Evolutionary conservation across 305 asterid genomes (phyloP).

Genomic region (Striga hermonthica): DNA sequence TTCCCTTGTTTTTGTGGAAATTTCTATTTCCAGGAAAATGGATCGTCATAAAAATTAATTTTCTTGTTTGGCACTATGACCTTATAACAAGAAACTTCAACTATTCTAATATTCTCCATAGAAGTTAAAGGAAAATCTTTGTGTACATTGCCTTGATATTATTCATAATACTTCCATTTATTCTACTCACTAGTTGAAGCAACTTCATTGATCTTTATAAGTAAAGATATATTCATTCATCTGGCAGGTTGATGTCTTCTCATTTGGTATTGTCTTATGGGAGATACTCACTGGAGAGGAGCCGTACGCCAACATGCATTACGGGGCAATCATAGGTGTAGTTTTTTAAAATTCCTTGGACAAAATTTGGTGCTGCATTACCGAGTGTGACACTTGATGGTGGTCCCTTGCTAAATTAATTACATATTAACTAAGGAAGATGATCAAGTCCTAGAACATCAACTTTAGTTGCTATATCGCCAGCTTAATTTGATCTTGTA

Average conservation of each 20-base stretch:
- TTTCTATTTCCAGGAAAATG: too few relatives aligned
- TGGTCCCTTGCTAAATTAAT: too few relatives aligned
- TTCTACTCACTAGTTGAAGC: neutral
- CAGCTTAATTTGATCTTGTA: too few relatives aligned
- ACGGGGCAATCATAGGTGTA: slow-evolving; percentile 85
- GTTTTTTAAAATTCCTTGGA: slow-evolving; percentile 37
- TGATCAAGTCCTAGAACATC: neutral
- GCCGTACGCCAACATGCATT: slow-evolving; percentile 80
- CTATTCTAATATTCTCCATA: neutral
- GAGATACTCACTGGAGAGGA: slow-evolving; percentile 85
- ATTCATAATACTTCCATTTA: neutral
- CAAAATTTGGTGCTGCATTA: neutral
- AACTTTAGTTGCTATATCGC: neutral
- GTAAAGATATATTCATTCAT: slow-evolving; percentile 17
- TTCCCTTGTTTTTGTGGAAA: too few relatives aligned
- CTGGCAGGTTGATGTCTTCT: slow-evolving; percentile 71
- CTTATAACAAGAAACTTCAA: neutral
- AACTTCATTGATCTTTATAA: neutral
- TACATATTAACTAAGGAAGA: neutral
- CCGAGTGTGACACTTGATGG: neutral
- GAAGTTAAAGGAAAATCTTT: neutral
- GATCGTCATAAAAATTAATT: too few relatives aligned
- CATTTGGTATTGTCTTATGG: slow-evolving; percentile 80
- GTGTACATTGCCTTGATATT: neutral
- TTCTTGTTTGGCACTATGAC: too few relatives aligned